Base-by-base conservation (phyloP, 73 alveolate species). In the Paramecium primaurelia region DNA sequence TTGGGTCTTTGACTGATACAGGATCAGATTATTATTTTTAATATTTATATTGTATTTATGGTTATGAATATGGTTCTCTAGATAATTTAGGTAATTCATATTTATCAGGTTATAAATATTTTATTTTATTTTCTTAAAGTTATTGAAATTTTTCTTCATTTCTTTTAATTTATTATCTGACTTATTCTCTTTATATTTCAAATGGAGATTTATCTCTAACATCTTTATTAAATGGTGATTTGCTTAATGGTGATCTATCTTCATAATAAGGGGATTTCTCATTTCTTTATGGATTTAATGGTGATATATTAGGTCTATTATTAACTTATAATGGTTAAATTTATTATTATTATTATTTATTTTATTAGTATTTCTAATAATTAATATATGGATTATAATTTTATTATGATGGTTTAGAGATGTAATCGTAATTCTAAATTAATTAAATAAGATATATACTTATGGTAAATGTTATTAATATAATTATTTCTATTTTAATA, bases 1-100 rank as follows among this genome's bases (percentile, higher is more conserved):
- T 36, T 18, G 69, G 32, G 11, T 54, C 69, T 54, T 54, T 54
- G 20, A 54, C 32, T 54, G 69, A 54, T 8, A 54, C 32, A 34
- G 87, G 87, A 30, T 73, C 87, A 37, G 87, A 73, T 16, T 73
- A 25, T 42, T 80, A 42, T 80, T 47, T 80, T 26, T 42, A 80
- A 80, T 36, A 36, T 75, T 38, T 38, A 30, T 42, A 38, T 30
- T 44, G 10, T 6, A 80, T 26, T 80, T 80, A 80, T 44, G 91
- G 91, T 80, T 80, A 45, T 0, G 91, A 80, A 47, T 80, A 80
- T 26, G 91, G 91, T 80, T 80, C 91, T 47, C 91, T 80, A 3
- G 91, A 80, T 26, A 80, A 26, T n/a, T 80, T 80, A 26, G 91
- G 91, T 44, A 80, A 80, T 45, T 45, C 91, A 42, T 80, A 42